Conservation (phyloP, 768 basidiomycete genomes). For the Mycena latifolia region DNA sequence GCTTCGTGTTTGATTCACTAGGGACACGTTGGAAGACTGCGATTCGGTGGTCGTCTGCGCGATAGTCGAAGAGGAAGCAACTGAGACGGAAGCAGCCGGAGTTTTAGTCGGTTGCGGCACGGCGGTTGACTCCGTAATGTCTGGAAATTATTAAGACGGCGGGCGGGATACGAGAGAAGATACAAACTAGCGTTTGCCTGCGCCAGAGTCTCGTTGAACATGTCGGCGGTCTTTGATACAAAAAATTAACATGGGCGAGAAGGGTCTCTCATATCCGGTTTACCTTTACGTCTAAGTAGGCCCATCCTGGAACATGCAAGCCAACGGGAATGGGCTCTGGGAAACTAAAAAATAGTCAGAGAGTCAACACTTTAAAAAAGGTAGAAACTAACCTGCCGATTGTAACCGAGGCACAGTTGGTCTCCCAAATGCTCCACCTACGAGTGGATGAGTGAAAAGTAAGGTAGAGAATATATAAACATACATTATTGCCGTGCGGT, state of each 20-base stretch:
- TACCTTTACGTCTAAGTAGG: slow-evolving; percentile 67
- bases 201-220: slow-evolving; percentile 52
- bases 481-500: slow-evolving; percentile 46
- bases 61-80: slow-evolving; percentile 32
- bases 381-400: slow-evolving; percentile 22
- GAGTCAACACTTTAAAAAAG: slow-evolving; percentile 10
- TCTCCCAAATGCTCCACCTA: slow-evolving; percentile 39
- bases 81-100: slow-evolving; percentile 35
- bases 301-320: slow-evolving; percentile 71
- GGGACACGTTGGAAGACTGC: slow-evolving; percentile 40
- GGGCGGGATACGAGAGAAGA: neutral
- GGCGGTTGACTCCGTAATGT: slow-evolving; percentile 59
- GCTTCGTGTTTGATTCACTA: slow-evolving; percentile 26
- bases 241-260: too few species aligned
- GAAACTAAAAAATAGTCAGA: slow-evolving; percentile 15
- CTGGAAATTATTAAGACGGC: slow-evolving; percentile 34
- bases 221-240: slow-evolving; percentile 46
- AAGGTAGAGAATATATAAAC: slow-evolving; percentile 12
- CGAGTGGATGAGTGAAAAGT: neutral
- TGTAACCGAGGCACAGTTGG: slow-evolving; percentile 37
- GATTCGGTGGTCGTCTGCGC: slow-evolving; percentile 24
- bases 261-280: too few species aligned
- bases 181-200: slow-evolving; percentile 49
- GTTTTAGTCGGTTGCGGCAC: slow-evolving; percentile 43
- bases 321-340: slow-evolving; percentile 61